Percentiles rank a stretch among this genome's conserved stretches.
phyloP scores from a whole-genome alignment of 1,284 basidiomycete species.

The Sparassis latifolia region DNA sequence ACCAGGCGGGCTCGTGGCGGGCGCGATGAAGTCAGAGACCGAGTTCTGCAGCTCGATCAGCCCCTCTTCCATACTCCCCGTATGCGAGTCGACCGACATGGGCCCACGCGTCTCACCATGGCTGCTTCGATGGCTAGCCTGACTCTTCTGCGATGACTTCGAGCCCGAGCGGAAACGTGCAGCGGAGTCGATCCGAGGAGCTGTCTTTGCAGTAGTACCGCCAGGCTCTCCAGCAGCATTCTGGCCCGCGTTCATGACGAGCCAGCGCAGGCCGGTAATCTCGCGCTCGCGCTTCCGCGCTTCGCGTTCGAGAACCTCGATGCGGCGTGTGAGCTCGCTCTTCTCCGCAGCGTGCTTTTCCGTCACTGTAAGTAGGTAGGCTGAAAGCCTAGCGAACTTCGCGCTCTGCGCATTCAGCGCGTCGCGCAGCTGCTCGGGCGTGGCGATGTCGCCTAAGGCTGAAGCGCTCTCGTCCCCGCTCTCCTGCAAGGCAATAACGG shows the following conservation, averaged over 20 bases:
- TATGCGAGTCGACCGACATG: conserved; percentile 16
- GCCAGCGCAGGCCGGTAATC: conserved; percentile 42
- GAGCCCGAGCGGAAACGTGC: conserved; percentile 9
- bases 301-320: conserved; percentile 38
- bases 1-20: conserved; percentile 8
- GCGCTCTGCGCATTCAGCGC: conserved; percentile 26
- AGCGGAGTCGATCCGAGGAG: not conserved
- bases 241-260: conserved; percentile 32
- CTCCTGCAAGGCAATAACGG: conserved; percentile 7
- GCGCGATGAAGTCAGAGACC: conserved; percentile 23
- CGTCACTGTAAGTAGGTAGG: conserved; percentile 33
- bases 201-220: not conserved
- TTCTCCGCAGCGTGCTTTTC: conserved; percentile 39
- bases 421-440: conserved; percentile 24
- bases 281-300: conserved; percentile 37
- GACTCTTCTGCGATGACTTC: conserved; percentile 11
- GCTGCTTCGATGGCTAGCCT: conserved; percentile 1
- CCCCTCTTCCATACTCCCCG: conserved; percentile 26
- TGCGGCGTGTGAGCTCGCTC: conserved; percentile 29
- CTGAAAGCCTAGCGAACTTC: conserved; percentile 31
- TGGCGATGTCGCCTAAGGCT: conserved; percentile 11
- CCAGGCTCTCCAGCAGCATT: conserved; percentile 9
- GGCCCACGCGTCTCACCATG: conserved; percentile 4
- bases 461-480: conserved; percentile 5
- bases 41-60: conserved; percentile 23